Base-by-base conservation (phyloP, 2,329 filamentous ascomycete genomes). In the Huntiella moniliformis region DNA sequence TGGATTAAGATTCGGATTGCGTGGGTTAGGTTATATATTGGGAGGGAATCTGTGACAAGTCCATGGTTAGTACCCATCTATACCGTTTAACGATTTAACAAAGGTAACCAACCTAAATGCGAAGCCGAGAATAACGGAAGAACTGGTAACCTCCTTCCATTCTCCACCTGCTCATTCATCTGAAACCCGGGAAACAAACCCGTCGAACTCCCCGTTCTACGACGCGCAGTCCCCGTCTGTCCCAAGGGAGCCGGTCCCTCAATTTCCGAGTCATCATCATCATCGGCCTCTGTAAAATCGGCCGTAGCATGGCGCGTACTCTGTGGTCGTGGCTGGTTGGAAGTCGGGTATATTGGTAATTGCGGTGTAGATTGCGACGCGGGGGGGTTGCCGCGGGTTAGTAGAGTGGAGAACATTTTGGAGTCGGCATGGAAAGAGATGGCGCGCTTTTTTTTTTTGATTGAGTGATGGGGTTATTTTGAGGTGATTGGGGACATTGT, bases 1-100 rank as follows among this genome's bases (percentile, higher is more conserved):
- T 83, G 74, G 50, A 96, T 78, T 47, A 95, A 71, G 45, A 86
- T 77, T 53, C 88, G 82, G 52, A 95, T 87, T 31, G 83, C 77
- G 61, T 95, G 88, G 22, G 87, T 93, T 53, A 92, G 77, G 60
- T 78, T 82, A 66, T 95, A 95, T 48, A 94, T 77, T 15, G 88
- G 87, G 5, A 95, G 70, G 7, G 80, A 72, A 63, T 94, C 87
- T 88, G 56, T 5, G 36, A 13, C 22, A 15, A n/a, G 13, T 16
- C 51, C 43, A 49, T 28, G 34, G 15, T 22, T 35, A 46, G 28
- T 18, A 28, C 10, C 4, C 36, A 38, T 5, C 22, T 28, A 7
- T 28, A 8, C 10, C 22, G 2, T 28, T 31, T 16, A 35, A 13
- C 12, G 16, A 35, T 15, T n/a, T 8, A 11, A n/a, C 7, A 5